Base-by-base conservation (phyloP, 331 rosid genomes). In the Malus hybrid region DNA sequence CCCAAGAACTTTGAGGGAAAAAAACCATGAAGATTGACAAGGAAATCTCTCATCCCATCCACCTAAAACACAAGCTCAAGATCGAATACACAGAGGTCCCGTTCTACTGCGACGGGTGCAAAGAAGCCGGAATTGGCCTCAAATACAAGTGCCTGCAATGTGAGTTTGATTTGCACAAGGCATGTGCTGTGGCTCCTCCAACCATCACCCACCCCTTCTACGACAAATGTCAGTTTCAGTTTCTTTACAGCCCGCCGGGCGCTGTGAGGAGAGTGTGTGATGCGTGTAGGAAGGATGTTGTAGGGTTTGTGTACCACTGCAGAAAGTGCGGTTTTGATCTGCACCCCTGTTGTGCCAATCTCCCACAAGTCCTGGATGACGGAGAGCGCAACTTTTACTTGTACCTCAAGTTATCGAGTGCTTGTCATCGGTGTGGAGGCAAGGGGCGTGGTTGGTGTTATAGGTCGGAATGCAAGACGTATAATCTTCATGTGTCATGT, bases 291-390 rank as follows among this genome's bases (percentile, higher is more conserved):
- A 81, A 75, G 9, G 79, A 83, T 5, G 86, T 85, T 48, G 20
- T 56, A 26, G 91, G 87, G 24, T 84, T 87, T 46, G 87, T 85
- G 50, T 83, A 85, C 81, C 84, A 87, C 70, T 85, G 89, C 86
- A 63, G 67, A 58, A 32, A 76, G 65, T 83, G 87, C 5, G 89
- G 66, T 5, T 83, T 87, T 19, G 91, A 87, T 76, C 82, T 87
- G 3, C 91, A 87, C 73, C 91, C 91, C 39, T 82, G 87, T 65
- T 87, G 89, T 64, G 86, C 87, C 12, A 84, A 80, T 53, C 89
- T 87, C 12, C 87, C 89, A 5, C 82, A 79, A 64, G 87, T 84
- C 66, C 84, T 85, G 2, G 76, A 87, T 9, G 91, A 82, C 34
- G 87, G 84, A 6, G 60, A 80, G 57, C 80, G 39, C 72, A 56